These are phyloP conservation scores for Xylaria sp. DNA, from an alignment of 2,329 filamentous ascomycete genomes.

Conservation along the genomic window DNA sequence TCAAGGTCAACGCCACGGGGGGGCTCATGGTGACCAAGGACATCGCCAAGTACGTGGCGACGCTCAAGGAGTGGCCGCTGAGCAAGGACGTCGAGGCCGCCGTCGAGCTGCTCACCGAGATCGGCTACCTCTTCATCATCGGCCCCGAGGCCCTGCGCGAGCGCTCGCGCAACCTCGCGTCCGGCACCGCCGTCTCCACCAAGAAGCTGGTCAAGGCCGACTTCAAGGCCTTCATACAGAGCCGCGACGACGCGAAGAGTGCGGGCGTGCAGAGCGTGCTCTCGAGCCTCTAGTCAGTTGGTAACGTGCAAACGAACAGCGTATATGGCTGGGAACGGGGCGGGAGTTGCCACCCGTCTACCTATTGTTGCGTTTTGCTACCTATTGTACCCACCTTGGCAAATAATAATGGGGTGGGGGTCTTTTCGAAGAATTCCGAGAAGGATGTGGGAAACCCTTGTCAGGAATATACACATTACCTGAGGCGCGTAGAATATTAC, in stretches of 20 bases:
- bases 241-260: constrained; percentile 80
- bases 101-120: constrained; percentile 87
- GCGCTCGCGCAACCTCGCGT: constrained; percentile 63
- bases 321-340: not conserved
- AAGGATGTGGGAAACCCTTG: too few relatives aligned
- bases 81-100: constrained; percentile 67
- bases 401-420: too few relatives aligned
- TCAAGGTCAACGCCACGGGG: constrained; percentile 88
- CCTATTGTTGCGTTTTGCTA: not conserved
- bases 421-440: too few relatives aligned
- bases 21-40: constrained; percentile 96
- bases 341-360: not conserved
- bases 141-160: constrained; percentile 77
- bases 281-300: constrained; percentile 63
- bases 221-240: constrained; percentile 82
- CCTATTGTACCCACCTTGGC: too few relatives aligned
- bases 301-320: not conserved
- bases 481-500: too few relatives aligned
- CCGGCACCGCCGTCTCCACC: constrained; percentile 40
- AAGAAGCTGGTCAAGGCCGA: constrained; percentile 67
- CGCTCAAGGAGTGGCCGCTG: constrained; percentile 81
- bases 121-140: constrained; percentile 94
- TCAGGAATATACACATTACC: too few relatives aligned
- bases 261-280: constrained; percentile 83
- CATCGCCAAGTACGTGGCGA: constrained; percentile 87